Evolutionary conservation across 306 rosid species (phyloP).

Genomic region (Biancaea sappan): DNA sequence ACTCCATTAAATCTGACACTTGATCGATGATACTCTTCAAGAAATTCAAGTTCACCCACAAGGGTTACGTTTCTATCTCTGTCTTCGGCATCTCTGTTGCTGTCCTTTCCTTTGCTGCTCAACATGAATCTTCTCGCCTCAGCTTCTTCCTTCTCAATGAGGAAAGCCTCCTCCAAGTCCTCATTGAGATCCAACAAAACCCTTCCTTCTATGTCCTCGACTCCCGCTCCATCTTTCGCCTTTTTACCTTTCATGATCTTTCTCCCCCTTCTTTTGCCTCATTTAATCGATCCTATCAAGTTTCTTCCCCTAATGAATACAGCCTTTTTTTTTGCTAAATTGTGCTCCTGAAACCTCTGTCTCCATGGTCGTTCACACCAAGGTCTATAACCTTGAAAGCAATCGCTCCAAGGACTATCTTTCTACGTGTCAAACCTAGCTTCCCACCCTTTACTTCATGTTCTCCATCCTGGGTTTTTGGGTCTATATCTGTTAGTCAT

Average conservation of each 20-base stretch:
- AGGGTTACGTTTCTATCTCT: constrained; percentile 59
- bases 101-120: constrained; percentile 26
- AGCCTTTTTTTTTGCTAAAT: too few relatives aligned
- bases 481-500: constrained; percentile 51
- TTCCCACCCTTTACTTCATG: constrained; percentile 61
- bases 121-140: constrained; percentile 50
- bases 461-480: constrained; percentile 64
- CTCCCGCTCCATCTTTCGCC: constrained; percentile 53
- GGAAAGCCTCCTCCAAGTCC: constrained; percentile 76
- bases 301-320: too few relatives aligned
- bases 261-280: constrained; percentile 72
- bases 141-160: constrained; percentile 87
- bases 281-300: constrained; percentile 56
- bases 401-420: constrained; percentile 61
- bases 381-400: too few relatives aligned
- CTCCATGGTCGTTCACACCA: too few relatives aligned
- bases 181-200: too few relatives aligned
- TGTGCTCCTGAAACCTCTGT: too few relatives aligned
- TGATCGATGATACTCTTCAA: constrained; percentile 87
- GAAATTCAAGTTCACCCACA: constrained; percentile 87
- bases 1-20: constrained; percentile 60
- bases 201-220: constrained; percentile 75
- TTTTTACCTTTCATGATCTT: too few relatives aligned
- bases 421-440: constrained; percentile 83
- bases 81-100: constrained; percentile 58